Conservation (phyloP, 345 rosid species). For the Geranium brycei region DNA sequence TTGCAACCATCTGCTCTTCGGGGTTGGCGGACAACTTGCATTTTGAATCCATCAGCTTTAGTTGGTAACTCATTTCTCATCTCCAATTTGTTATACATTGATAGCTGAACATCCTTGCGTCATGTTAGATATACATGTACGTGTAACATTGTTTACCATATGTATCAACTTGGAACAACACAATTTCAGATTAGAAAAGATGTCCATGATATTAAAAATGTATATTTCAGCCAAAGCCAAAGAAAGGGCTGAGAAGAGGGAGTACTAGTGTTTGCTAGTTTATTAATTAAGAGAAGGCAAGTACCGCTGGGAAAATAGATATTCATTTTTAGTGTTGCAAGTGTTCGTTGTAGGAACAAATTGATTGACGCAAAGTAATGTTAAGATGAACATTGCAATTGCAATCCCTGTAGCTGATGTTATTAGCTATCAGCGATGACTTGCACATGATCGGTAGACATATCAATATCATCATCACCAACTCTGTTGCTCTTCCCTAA, state of each 20-base stretch:
- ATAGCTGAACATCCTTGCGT: background rate
- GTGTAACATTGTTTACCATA: background rate
- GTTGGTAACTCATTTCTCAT: constrained; percentile 36
- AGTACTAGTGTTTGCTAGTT: background rate
- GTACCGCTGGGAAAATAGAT: background rate
- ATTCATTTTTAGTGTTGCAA: too few relatives aligned
- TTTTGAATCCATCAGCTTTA: constrained; percentile 67
- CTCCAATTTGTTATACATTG: background rate
- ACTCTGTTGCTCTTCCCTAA: too few relatives aligned
- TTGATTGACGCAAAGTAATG: too few relatives aligned
- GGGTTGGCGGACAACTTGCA: constrained; percentile 40
- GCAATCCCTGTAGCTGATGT: background rate
- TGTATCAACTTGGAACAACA: background rate
- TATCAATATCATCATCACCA: too few relatives aligned
- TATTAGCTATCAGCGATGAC: too few relatives aligned
- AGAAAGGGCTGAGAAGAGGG: background rate
- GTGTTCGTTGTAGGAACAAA: too few relatives aligned
- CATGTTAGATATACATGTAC: background rate
- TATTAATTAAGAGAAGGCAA: background rate
- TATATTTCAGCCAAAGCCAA: background rate
- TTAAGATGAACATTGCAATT: too few relatives aligned
- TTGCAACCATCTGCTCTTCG: constrained; percentile 47
- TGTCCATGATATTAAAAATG: background rate
- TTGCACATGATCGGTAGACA: too few relatives aligned
- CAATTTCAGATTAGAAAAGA: background rate